Percentiles rank a stretch among this genome's conserved stretches.
These are phyloP conservation scores for Rhododendron kiyosumense DNA, from an alignment of 148 eudicot species.

Conservation along the genomic window DNA sequence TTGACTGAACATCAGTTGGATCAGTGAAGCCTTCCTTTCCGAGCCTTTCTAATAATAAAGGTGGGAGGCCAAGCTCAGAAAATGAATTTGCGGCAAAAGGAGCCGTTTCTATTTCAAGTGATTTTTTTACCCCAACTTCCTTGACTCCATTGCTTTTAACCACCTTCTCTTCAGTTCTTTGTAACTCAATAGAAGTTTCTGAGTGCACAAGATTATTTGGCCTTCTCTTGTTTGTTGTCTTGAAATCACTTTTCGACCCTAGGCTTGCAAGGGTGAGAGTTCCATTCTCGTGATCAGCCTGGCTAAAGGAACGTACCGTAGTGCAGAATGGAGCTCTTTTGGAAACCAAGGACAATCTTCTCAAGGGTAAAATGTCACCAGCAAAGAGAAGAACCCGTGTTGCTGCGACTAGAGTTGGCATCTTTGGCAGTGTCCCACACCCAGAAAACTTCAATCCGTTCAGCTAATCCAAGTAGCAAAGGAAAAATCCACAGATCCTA, in stretches of 20 bases:
- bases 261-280: slow-evolving; percentile 67
- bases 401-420: slow-evolving; percentile 55
- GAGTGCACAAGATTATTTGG: slow-evolving; percentile 22
- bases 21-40: slow-evolving; percentile 61
- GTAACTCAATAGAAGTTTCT: slow-evolving; percentile 32
- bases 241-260: slow-evolving; percentile 43
- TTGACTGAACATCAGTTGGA: slow-evolving; percentile 90
- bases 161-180: slow-evolving; percentile 36
- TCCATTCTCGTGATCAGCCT: slow-evolving; percentile 24
- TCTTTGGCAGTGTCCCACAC: slow-evolving; percentile 18
- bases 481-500: background rate
- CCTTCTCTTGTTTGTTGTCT: slow-evolving; percentile 22
- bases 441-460: background rate
- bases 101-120: slow-evolving; percentile 51
- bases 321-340: slow-evolving; percentile 32
- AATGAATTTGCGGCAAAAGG: slow-evolving; percentile 84
- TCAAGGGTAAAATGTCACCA: slow-evolving; percentile 50
- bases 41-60: slow-evolving; percentile 62
- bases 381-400: slow-evolving; percentile 65
- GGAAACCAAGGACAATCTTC: slow-evolving; percentile 36
- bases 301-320: slow-evolving; percentile 38
- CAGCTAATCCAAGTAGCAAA: slow-evolving; percentile 1
- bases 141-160: slow-evolving; percentile 25
- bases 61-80: slow-evolving; percentile 82
- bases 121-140: slow-evolving; percentile 23